Base-by-base conservation (phyloP, 352 stramenopile genomes). In the Phytophthora fragariae region DNA sequence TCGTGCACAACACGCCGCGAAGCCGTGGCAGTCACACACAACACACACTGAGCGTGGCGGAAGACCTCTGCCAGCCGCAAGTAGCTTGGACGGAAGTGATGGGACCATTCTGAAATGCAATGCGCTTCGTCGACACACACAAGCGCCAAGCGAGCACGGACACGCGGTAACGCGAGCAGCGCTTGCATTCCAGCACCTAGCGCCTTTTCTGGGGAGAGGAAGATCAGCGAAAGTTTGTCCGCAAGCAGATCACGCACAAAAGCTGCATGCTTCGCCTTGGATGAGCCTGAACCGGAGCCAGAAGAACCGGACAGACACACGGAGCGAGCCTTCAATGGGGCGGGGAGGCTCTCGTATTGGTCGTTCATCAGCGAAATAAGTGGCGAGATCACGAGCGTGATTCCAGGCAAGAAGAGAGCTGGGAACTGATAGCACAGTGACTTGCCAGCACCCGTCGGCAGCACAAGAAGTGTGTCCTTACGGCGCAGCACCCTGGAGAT, bases 381-480 rank as follows among this genome's bases (percentile, higher is more conserved):
- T 10, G 96, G 96, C 7, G 92, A 98, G 19, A 99, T 91, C 5
- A 99, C 94, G 44, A 99, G 73, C 3, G 93, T 98, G 6, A 98
- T 80, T 9, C 96, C 96, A 2, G 86, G 81, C 6, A 94, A 75
- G 57, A 96, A 93, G 17, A 94, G 64, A 9, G 86, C 86, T 3
- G 85, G 98, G 21, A 99, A 90, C 57, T 99, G 97, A 76, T 99
- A 99, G 69, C 96, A 99, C 2, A 99, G 84, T 39, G 94, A 99
- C 79, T 99, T 99, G 66, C 98, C 98, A 21, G 97, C 96, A 27
- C 98, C 98, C 11, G 98, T 99, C 5, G 98, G 96, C 24, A 99
- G 89, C 15, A 99, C 94, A 1, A 99, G 79, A 5, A 99, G 74
- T 7, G 88, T 96, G 46, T 84, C 74, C 41, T 90, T 74, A 19